A percentile compares a stretch with the other conserved stretches of the same genome.
Evolutionary conservation across 2,329 filamentous ascomycete genomes (phyloP).

Genomic region (Lachnellula arida): DNA sequence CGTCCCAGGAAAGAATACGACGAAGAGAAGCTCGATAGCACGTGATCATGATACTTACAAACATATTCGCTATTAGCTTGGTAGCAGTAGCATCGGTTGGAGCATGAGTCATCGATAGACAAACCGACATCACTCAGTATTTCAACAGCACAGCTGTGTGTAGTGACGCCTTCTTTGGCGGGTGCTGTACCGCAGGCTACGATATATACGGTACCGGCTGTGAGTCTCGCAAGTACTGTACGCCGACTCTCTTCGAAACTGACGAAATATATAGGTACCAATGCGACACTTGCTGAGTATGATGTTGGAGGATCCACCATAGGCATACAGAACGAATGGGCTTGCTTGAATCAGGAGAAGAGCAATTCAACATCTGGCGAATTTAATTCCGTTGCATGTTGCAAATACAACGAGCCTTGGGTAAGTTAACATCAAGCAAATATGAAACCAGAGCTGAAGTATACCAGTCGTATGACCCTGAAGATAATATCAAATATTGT

Average conservation of each 20-base stretch:
- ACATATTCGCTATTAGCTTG: neutral
- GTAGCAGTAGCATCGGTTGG: neutral
- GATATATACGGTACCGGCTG: neutral
- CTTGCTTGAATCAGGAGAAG: neutral
- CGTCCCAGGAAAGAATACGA: neutral
- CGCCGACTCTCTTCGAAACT: neutral
- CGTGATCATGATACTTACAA: neutral
- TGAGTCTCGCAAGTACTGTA: neutral
- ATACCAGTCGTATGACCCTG: neutral
- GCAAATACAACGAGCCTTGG: neutral
- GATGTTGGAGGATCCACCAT: constrained; percentile 10
- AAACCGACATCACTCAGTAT: neutral
- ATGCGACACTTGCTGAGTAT: constrained; percentile 4
- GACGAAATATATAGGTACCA: neutral
- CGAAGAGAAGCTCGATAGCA: neutral
- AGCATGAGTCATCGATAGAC: neutral
- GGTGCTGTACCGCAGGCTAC: neutral
- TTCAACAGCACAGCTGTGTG: neutral
- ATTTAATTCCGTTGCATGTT: neutral
- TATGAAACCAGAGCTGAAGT: no score
- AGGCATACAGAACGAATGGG: neutral
- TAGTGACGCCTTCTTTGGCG: constrained; percentile 1
- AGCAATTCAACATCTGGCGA: neutral
- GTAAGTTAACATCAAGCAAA: neutral
- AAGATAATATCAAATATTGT: neutral